Conservation (phyloP, 2,329 filamentous ascomycete species). For the Colletotrichum trifolii region DNA sequence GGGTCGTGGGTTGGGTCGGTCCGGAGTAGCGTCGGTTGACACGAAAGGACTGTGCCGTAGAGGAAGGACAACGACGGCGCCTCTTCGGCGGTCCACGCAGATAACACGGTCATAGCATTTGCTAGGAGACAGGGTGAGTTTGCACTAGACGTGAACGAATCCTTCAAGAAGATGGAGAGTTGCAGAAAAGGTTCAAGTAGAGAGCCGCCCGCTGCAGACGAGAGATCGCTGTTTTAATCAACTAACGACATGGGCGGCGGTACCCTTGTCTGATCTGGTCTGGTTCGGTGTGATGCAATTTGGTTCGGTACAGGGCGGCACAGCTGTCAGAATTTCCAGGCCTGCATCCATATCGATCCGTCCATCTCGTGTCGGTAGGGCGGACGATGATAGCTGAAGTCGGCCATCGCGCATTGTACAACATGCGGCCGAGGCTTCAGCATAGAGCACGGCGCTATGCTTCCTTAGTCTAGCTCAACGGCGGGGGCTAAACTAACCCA, state of each 20-base stretch:
- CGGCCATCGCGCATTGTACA: background rate
- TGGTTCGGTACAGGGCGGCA: background rate
- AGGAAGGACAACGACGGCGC: too few relatives aligned
- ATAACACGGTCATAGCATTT: too few relatives aligned
- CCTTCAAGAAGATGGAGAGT: too few relatives aligned
- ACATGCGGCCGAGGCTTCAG: slow-evolving; percentile 6
- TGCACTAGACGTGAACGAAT: too few relatives aligned
- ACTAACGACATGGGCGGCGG: background rate
- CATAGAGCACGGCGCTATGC: background rate
- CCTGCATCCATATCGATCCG: slow-evolving; percentile 2
- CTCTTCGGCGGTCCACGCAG: too few relatives aligned
- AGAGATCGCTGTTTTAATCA: slow-evolving; percentile 11
- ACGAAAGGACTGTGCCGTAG: too few relatives aligned
- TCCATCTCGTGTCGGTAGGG: slow-evolving; percentile 11
- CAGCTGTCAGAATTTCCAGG: slow-evolving; percentile 28
- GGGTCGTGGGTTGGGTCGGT: background rate
- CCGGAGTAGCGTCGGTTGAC: too few relatives aligned
- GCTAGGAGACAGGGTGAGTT: too few relatives aligned
- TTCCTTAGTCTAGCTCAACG: slow-evolving; percentile 26
- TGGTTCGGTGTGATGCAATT: too few relatives aligned
- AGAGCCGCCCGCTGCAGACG: slow-evolving; percentile 5
- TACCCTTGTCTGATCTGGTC: too few relatives aligned
- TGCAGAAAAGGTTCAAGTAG: too few relatives aligned
- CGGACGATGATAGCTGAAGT: slow-evolving; percentile 16
- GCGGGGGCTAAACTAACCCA: slow-evolving; percentile 26